These are phyloP conservation scores for Alternaria novae-zelandiae DNA, from an alignment of 2,329 filamentous ascomycete genomes.

Conservation along the genomic window DNA sequence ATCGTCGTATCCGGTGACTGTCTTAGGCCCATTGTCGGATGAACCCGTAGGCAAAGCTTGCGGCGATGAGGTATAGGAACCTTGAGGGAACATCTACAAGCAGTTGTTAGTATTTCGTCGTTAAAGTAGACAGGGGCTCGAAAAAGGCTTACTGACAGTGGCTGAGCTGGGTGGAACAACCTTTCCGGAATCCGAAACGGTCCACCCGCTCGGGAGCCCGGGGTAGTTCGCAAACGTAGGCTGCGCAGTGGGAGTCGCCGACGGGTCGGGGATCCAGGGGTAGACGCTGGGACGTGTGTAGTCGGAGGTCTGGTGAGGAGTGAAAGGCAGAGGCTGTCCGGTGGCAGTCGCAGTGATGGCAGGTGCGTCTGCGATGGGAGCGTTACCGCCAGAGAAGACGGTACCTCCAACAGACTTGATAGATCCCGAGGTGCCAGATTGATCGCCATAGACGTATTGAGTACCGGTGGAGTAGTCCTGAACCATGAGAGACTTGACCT, in stretches of 20 bases:
- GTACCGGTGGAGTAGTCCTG: constrained; percentile 93
- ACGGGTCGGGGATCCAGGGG: constrained; percentile 69
- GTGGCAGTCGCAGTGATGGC: constrained; percentile 67
- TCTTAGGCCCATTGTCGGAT: constrained; percentile 36
- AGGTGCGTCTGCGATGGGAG: constrained; percentile 64
- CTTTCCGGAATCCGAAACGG: constrained; percentile 78
- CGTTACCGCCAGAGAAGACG: constrained; percentile 67
- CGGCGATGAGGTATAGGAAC: constrained; percentile 60
- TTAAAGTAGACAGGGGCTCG: constrained; percentile 7
- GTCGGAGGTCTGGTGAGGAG: constrained; percentile 64
- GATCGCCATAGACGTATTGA: constrained; percentile 81
- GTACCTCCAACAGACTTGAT: constrained; percentile 81
- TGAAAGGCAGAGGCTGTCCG: constrained; percentile 72
- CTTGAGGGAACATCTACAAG: constrained; percentile 58
- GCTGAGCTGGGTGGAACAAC: constrained; percentile 75
- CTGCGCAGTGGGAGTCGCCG: constrained; percentile 58
- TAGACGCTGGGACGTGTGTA: constrained; percentile 50
- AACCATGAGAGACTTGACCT: constrained; percentile 75
- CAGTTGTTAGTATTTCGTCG: constrained; percentile 20
- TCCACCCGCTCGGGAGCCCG: constrained; percentile 79
- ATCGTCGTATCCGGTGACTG: constrained; percentile 55
- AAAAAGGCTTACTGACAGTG: constrained; percentile 66
- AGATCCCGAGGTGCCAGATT: constrained; percentile 77
- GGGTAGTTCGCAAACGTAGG: constrained; percentile 55
- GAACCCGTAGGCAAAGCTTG: constrained; percentile 45